Evolutionary conservation across 768 basidiomycete species (phyloP).

Genomic region (Inosperma sp.): DNA sequence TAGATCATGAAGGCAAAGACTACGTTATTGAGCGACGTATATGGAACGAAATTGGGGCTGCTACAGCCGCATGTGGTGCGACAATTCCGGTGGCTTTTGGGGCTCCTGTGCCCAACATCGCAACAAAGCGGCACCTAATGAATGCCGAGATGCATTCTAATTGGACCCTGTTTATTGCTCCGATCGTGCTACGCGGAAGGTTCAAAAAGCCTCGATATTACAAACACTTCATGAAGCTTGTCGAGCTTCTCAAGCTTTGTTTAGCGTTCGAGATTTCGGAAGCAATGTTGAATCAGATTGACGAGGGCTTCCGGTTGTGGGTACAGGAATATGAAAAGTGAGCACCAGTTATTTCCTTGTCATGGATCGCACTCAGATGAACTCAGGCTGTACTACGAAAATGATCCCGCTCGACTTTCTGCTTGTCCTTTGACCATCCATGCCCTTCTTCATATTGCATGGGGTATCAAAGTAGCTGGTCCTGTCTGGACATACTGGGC

Average conservation of each 20-base stretch:
- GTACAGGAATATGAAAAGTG: slow-evolving; percentile 37
- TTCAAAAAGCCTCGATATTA: slow-evolving; percentile 36
- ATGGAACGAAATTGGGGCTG: slow-evolving; percentile 39
- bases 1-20: slow-evolving; percentile 27
- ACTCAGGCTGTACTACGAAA: slow-evolving; percentile 30
- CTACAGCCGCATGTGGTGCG: slow-evolving; percentile 27
- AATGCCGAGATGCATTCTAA: slow-evolving; percentile 39
- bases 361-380: neutral
- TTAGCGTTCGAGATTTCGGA: slow-evolving; percentile 33
- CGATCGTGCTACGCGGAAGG: slow-evolving; percentile 31
- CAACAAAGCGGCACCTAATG: slow-evolving; percentile 19
- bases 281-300: slow-evolving; percentile 24
- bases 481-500: slow-evolving; percentile 42
- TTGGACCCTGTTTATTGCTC: slow-evolving; percentile 38
- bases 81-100: slow-evolving; percentile 40
- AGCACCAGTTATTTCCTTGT: slow-evolving; percentile 5
- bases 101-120: slow-evolving; percentile 30
- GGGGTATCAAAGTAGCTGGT: slow-evolving; percentile 28
- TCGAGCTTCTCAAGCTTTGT: slow-evolving; percentile 32
- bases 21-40: slow-evolving; percentile 28
- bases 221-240: slow-evolving; percentile 39
- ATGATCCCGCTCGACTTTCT: slow-evolving; percentile 17
- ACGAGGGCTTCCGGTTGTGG: slow-evolving; percentile 32
- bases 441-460: slow-evolving; percentile 34
- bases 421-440: slow-evolving; percentile 31